These are phyloP conservation scores for Cryptococcus depauperatus DNA, from an alignment of 1,284 basidiomycete genomes.

Conservation along the genomic window DNA sequence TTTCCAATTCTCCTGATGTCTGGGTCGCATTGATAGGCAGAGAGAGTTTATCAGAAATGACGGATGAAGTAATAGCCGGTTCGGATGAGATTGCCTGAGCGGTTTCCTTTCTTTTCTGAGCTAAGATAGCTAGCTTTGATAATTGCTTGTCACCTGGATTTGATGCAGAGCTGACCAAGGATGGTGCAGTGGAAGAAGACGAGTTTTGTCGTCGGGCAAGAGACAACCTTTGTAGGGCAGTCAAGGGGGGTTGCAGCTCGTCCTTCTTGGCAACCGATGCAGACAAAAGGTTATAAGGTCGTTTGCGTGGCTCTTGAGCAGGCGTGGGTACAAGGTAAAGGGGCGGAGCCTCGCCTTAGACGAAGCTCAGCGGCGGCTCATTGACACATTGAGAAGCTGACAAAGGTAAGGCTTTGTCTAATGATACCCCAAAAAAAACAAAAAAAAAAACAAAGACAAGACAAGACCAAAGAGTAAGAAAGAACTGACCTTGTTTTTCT, in stretches of 20 bases:
- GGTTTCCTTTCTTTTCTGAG: constrained; percentile 54
- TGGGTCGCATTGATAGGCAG: constrained; percentile 12
- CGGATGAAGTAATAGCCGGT: constrained; percentile 16
- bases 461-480: constrained; percentile 3
- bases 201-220: constrained; percentile 39
- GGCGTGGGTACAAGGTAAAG: constrained; percentile 30
- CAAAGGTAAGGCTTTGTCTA: background rate
- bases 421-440: constrained; percentile 4
- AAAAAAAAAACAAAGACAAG: background rate
- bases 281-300: constrained; percentile 8
- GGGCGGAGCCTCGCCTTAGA: constrained; percentile 29
- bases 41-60: background rate
- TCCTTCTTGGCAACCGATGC: constrained; percentile 1
- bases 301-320: constrained; percentile 26
- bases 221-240: constrained; percentile 61
- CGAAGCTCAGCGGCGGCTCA: constrained; percentile 27
- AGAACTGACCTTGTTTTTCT: constrained; percentile 69
- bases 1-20: constrained; percentile 13
- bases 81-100: too few species aligned
- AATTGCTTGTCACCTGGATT: constrained; percentile 42
- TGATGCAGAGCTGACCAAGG: constrained; percentile 4
- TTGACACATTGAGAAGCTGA: constrained; percentile 4
- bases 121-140: constrained; percentile 63
- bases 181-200: constrained; percentile 15
- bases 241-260: constrained; percentile 50